Conservation (phyloP, 345 rosid genomes). For the Salix koriyanagi region DNA sequence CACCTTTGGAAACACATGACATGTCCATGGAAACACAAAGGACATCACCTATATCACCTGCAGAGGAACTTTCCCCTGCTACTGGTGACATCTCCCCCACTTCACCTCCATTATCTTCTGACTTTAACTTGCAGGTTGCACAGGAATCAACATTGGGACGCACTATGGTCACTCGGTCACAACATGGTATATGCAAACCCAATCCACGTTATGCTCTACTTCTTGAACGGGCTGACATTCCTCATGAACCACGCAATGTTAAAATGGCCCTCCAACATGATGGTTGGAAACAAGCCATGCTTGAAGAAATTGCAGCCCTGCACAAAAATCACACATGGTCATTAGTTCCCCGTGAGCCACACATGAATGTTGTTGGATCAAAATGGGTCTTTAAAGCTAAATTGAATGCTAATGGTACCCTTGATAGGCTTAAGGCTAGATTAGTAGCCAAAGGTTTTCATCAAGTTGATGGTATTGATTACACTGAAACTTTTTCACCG, state of each 20-base stretch:
- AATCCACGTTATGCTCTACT: not conserved
- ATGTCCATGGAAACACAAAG: too few species aligned
- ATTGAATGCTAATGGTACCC: not conserved
- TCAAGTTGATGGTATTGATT: not conserved
- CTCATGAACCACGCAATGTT: too few species aligned
- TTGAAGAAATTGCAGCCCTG: not conserved
- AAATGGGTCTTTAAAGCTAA: not conserved
- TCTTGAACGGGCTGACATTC: not conserved
- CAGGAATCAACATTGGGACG: too few species aligned
- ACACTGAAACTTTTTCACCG: not conserved
- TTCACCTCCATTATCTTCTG: too few species aligned
- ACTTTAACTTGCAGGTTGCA: too few species aligned
- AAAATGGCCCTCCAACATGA: not conserved
- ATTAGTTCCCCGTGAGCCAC: not conserved
- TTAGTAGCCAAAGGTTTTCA: not conserved
- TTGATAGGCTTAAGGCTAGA: not conserved
- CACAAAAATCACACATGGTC: not conserved
- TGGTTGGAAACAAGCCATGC: not conserved
- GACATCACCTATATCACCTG: accelerated
- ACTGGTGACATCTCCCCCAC: too few species aligned
- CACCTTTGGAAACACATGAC: too few species aligned
- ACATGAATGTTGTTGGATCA: not conserved
- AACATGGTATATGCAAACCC: not conserved
- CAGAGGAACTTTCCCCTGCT: too few species aligned
- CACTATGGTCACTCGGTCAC: not conserved